These are phyloP conservation scores for Saccharomycopsis phalli DNA, from an alignment of 1,139 yeast species.

Conservation along the genomic window DNA sequence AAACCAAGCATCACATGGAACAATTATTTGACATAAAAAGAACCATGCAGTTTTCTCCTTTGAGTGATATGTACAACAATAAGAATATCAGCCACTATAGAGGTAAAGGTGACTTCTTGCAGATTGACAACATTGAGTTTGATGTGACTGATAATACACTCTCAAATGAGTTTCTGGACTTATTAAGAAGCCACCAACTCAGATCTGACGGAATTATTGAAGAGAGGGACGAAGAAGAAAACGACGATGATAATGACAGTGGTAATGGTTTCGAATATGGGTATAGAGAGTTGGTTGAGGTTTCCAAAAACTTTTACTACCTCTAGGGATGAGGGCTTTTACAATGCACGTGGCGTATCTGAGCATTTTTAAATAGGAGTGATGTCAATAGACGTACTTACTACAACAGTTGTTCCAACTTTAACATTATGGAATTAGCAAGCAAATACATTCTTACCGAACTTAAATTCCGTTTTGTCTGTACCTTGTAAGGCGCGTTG, in stretches of 20 bases:
- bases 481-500: too few species aligned
- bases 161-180: not conserved
- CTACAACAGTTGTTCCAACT: too few species aligned
- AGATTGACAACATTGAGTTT: slow-evolving; percentile 3
- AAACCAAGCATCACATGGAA: slow-evolving; percentile 11
- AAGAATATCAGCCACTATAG: not conserved
- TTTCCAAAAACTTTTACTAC: slow-evolving; percentile 7
- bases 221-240: not conserved
- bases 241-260: not conserved
- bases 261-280: slow-evolving; percentile 4
- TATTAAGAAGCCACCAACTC: not conserved
- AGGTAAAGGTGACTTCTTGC: slow-evolving; percentile 5
- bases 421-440: too few species aligned
- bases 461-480: too few species aligned
- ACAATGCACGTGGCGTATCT: not conserved
- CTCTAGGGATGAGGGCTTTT: not conserved
- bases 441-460: too few species aligned
- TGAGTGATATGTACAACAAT: slow-evolving; percentile 1
- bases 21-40: slow-evolving; percentile 14
- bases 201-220: not conserved
- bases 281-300: slow-evolving; percentile 9
- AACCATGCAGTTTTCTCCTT: slow-evolving; percentile 11
- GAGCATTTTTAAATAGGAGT: too few species aligned
- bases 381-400: too few species aligned
- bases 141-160: not conserved